phyloP scores from a whole-genome alignment of 192 early-diverging fungal species.

The Pecoramyces ruminantium region DNA sequence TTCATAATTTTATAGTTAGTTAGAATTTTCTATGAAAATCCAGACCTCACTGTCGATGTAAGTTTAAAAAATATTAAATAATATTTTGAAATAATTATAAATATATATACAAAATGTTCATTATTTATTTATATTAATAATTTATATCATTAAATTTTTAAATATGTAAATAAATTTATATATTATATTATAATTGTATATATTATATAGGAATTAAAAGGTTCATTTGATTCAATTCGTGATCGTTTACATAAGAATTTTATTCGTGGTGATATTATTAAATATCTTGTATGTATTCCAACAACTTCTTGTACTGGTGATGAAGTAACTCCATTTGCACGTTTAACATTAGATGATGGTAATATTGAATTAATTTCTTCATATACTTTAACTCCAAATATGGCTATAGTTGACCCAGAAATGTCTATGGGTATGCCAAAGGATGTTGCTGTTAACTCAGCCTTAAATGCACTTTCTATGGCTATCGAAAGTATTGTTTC shows the following conservation, averaged over 20 bases:
- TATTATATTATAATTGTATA: too few relatives aligned
- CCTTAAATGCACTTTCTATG: background rate
- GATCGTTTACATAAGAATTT: background rate
- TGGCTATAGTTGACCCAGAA: slow-evolving; percentile 4
- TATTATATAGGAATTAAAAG: background rate
- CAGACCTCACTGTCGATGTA: background rate
- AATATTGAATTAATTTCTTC: slow-evolving; percentile 4
- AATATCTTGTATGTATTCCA: slow-evolving; percentile 1
- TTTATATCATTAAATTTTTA: too few relatives aligned
- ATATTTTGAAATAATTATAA: too few relatives aligned
- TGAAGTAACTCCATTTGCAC: slow-evolving; percentile 5
- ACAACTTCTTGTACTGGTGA: slow-evolving; percentile 2
- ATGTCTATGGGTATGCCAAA: slow-evolving; percentile 1
- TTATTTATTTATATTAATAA: too few relatives aligned
- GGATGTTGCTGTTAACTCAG: slow-evolving; percentile 1
- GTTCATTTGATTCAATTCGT: background rate
- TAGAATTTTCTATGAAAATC: background rate
- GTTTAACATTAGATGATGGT: slow-evolving; percentile 2
- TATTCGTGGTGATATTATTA: background rate
- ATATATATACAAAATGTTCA: too few relatives aligned
- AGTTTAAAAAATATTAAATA: background rate
- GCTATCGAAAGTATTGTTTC: slow-evolving; percentile 4
- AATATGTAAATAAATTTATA: too few relatives aligned
- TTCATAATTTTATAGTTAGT: background rate
- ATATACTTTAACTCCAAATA: background rate